These are phyloP conservation scores for Leccinum subfulvum DNA, from an alignment of 1,284 basidiomycete species.

Conservation along the genomic window DNA sequence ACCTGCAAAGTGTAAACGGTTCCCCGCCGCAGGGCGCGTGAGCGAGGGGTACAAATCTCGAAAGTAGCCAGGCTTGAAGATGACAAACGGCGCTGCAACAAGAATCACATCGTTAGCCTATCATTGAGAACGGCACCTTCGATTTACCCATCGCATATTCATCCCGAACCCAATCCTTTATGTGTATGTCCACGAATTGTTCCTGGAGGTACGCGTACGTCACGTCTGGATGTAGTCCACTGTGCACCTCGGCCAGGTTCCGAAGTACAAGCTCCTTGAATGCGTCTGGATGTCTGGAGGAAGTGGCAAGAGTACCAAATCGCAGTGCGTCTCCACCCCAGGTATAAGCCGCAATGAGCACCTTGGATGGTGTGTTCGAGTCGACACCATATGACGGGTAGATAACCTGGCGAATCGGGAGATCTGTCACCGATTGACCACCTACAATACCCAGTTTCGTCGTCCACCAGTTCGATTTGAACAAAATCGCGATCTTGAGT, in stretches of 20 bases:
- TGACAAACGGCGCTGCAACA: neutral
- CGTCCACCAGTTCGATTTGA: neutral
- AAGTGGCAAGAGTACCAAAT: neutral
- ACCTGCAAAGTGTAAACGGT: neutral
- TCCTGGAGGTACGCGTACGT: neutral
- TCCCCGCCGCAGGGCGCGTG: neutral
- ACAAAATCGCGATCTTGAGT: neutral
- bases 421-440: constrained; percentile 36
- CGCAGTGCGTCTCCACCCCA: neutral
- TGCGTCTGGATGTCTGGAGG: neutral
- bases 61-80: neutral
- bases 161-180: constrained; percentile 13
- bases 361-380: constrained; percentile 20
- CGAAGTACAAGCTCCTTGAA: constrained; percentile 14
- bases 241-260: neutral
- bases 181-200: constrained; percentile 10
- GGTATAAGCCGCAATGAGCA: constrained; percentile 17
- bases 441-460: constrained; percentile 16
- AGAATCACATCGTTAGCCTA: neutral
- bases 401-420: constrained; percentile 30
- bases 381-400: constrained; percentile 27
- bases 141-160: constrained; percentile 4
- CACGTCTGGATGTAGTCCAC: neutral
- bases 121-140: neutral
- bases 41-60: neutral